These are phyloP conservation scores for Bryoerythrophyllum caledonicum DNA, from an alignment of 225 moss, liverwort and hornwort species.

Conservation along the genomic window DNA sequence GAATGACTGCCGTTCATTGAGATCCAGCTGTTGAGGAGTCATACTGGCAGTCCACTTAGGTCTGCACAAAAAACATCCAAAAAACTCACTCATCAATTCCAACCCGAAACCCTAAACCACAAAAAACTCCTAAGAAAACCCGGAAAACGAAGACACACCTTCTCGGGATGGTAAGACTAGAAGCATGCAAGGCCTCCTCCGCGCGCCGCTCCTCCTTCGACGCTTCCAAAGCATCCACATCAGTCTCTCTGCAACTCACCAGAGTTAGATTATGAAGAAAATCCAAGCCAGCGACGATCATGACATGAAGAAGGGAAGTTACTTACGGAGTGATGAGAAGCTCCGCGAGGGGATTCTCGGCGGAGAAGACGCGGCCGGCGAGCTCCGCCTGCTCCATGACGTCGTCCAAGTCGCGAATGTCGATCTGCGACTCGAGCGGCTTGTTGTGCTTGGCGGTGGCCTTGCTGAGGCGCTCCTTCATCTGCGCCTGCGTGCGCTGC, in stretches of 20 bases:
- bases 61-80: conserved; percentile 51
- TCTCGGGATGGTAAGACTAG: conserved; percentile 85
- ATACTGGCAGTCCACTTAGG: conserved; percentile 81
- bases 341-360: conserved; percentile 85
- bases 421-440: conserved; percentile 85
- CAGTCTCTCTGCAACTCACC: conserved; percentile 48
- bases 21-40: conserved; percentile 89
- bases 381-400: conserved; percentile 99
- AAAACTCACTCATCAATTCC: neutral
- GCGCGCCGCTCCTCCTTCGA: conserved; percentile 62
- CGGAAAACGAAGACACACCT: conserved; percentile 52
- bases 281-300: too few relatives aligned
- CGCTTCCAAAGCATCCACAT: conserved; percentile 49
- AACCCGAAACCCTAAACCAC: neutral
- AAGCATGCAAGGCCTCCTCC: conserved; percentile 76
- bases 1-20: conserved; percentile 82
- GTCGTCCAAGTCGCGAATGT: conserved; percentile 91
- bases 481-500: conserved; percentile 62
- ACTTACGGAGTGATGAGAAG: conserved; percentile 83
- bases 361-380: conserved; percentile 83
- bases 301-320: too few relatives aligned
- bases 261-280: too few relatives aligned
- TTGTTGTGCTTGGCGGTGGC: conserved; percentile 46
- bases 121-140: neutral
- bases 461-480: conserved; percentile 43